Evolutionary conservation across 352 stramenopile species (phyloP), one percentile per base, ranked within the genome.

Genomic region (Pythium chondricola): DNA sequence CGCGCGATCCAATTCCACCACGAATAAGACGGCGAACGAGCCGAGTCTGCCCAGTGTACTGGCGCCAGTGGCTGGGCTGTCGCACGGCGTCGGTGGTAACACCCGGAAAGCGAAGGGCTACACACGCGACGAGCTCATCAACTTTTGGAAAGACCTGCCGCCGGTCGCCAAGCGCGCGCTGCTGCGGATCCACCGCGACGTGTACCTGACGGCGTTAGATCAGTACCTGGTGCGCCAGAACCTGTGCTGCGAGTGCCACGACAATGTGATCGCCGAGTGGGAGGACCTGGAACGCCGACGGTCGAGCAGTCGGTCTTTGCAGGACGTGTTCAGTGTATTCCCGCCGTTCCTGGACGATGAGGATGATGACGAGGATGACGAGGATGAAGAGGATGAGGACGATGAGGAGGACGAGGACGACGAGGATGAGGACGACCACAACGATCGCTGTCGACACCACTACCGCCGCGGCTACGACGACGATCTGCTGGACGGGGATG

Each of bases 251-350:
- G 78, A 89, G 61, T 89, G 78, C 48, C 78, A 89, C 56, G 78
- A 89, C 67, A 89, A 89, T 37, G 75, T 89, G 27, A 74, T 89
- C 26, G 73, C 74, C 43, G 78, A 89, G 63, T 89, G 78, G 78
- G 78, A 87, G 52, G 78, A 89, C 45, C 71, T 84, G 40, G 78
- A 89, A 44, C 69, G 69, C 18, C 74, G 69, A 45, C 78, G 78
- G 18, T 79, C 71, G 4, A 69, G 75, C 13, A 84, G 61, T 44
- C 78, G 78, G 35, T 87, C 75, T 48, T 40, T 87, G 27, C 78
- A 84, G 53, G 78, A 87, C 41, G 69, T 86, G 25, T 85, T 89
- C 40, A 86, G 71, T 37, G 73, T 89, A 32, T 85, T 87, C 38
- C 78, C 78, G 20, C 75, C 78, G 27, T 89, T 89, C 45, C 53